Evolutionary conservation across 1,284 basidiomycete genomes (phyloP), one percentile per base, ranked within the genome.

Genomic region (Melampsora americana): DNA sequence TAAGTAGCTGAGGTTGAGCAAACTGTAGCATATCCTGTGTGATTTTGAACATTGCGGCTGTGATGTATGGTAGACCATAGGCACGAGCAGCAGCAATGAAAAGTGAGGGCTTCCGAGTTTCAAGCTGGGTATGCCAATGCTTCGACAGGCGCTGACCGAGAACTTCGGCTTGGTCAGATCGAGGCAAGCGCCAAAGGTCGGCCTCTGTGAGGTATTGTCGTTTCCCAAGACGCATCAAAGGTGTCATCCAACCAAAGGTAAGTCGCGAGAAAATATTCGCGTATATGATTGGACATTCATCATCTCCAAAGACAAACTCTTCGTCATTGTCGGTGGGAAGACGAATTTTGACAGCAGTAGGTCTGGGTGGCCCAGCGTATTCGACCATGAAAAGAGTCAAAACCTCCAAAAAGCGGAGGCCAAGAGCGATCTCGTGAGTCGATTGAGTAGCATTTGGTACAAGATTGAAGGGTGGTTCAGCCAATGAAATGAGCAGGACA

Each of bases 1-100:
- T 88, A 32, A 99, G 87, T 0, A 98, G 85, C 82, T 96, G 91
- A 0, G 95, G 95, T 82, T 97, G 95, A 2, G 89, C 82, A 83
- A 98, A 98, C 0, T 88, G 88, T 16, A 95, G 84, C 60, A 85
- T 84, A 82, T 98, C 95, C 83, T 95, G 92, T 0, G 87, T 66
- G 16, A 91, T 79, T 78, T 82, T 82, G 81, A 82, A 81, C 16
- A 83, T 18, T 48, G 85, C 85, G 0, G 93, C 94, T 26, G 88
- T 80, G 1, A 88, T 83, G 80, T 91, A 96, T 0, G 91, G 89
- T 0, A 86, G 85, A 0, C 95, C 95, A 80, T 92, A 98, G 0
- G 93, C 87, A 3, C 87, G 80, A 77, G 88, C 88, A 18, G 96
- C 85, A 0, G 93, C 88, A 5, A 86, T 85, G 86, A 90, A 90